Base-by-base conservation (phyloP, 805 yeast species). In the Saturnispora serradocipensis region DNA sequence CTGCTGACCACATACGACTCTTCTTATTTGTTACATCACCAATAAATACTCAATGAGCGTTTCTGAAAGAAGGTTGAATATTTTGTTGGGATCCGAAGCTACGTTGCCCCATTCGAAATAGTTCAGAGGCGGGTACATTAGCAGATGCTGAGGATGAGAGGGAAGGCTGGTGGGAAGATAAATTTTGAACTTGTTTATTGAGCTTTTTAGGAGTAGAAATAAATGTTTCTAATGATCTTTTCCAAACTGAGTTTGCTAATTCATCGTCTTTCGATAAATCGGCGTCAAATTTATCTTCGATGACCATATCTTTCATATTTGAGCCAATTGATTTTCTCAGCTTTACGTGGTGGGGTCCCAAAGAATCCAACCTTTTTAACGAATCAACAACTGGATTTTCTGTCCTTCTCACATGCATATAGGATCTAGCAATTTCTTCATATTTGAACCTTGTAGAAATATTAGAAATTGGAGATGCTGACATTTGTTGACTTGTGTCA, bases 401-500 rank as follows among this genome's bases (percentile, higher is more conserved):
- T 64, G 82, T 78, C 54, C 93, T 72, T 60, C 89, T 69, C 0
- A 85, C 82, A 57, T 78, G 84, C 43, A 81, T 69, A 56, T 81
- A 85, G 60, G 87, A 95, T 54, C 90, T 73, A 13, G 89, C 79
- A 32, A 86, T 74, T 54, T 87, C 73, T 63, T 88, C 96, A 61
- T 81, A 85, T 61, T 86, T 93, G n/a, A 88, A 76, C 57, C 87
- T 74, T 6, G 81, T 75, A 43, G 76, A 76, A 61, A 69, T 68
- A 35, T 72, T 58, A 16, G 60, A 57, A 20, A 65, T 47, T 9
- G 54, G 50, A 27, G 54, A 58, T 27, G 58, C 60, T 28, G 58
- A 62, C 55, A 59, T 67, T 2, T 35, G 43, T 11, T 47, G 54
- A 24, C 48, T 54, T 49, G 82, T 66, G 62, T 84, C 90, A 68